Evolutionary conservation across 1,284 basidiomycete species (phyloP), one percentile per base, ranked within the genome.

Genomic region (Coriolopsis trogii): DNA sequence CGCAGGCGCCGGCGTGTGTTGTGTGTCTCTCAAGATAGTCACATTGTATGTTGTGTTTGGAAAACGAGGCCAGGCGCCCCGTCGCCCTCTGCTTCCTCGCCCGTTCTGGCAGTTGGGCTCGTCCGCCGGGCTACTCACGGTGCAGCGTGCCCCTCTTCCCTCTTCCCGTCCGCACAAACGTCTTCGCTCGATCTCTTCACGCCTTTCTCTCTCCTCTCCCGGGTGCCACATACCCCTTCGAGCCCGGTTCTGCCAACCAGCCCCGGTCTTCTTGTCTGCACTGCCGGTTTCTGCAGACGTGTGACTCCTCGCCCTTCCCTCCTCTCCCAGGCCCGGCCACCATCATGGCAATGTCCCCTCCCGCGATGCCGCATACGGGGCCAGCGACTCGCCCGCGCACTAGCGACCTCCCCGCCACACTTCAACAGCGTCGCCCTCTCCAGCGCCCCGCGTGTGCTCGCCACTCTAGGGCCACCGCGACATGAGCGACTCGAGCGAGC

Each of bases 11-110:
- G 46, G 56, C 45, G 49, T 51, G 49, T 58, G 56, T 53, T 55
- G 57, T 55, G 49, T 50, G 52, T 49, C 46, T 45, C 50, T 55
- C 46, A 52, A 53, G 53, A 59, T 59, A 54, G 58, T 59, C 54
- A 59, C 49, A 59, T 59, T 56, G 51, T 59, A 56, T 52, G 58
- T 59, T 59, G 57, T 49, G 33, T 53, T 43, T 56, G 51, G 54
- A 59, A 59, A 46, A 47, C 33, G 30, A 39, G n/a, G 31, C 26
- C 46, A 33, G 43, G 44, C 49, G 49, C 41, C 37, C 33, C 45
- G 43, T 39, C 26, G 33, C 38, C 25, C 38, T 15, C 8, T 28
- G 26, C 24, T 29, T 31, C 18, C 15, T 13, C 9, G 41, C 42
- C 33, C 24, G 24, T 42, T 21, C 31, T 38, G 20, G 36, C 36